Evolutionary conservation across 306 rosid genomes (phyloP).

Genomic region (Dalbergia cochinchinensis): DNA sequence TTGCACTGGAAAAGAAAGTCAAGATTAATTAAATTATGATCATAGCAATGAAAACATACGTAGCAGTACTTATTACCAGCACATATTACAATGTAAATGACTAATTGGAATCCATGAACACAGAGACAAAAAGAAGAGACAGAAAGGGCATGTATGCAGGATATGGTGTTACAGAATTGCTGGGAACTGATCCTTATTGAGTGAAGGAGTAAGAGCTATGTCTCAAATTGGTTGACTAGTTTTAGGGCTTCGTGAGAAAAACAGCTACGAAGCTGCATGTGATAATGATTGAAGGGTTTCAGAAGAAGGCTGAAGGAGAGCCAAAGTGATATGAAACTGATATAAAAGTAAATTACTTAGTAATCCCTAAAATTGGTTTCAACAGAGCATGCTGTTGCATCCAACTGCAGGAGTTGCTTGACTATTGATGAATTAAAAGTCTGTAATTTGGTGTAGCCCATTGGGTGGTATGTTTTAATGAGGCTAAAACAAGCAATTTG

Average conservation of each 20-base stretch:
- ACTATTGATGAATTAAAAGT: slow-evolving; percentile 1
- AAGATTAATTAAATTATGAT: slow-evolving; percentile 3
- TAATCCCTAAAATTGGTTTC: background rate
- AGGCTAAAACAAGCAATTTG: background rate
- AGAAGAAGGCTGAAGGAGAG: background rate
- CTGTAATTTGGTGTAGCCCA: background rate
- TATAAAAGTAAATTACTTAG: background rate
- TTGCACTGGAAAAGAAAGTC: background rate
- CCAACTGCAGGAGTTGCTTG: background rate
- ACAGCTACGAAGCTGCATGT: background rate
- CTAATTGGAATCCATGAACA: background rate
- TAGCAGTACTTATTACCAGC: slow-evolving; percentile 9
- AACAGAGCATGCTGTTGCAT: too few species aligned
- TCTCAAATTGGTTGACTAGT: background rate
- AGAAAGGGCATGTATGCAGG: background rate
- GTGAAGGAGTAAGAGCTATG: background rate
- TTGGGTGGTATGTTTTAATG: background rate
- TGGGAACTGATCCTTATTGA: background rate
- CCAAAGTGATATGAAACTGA: background rate
- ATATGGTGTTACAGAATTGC: background rate
- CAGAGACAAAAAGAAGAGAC: background rate
- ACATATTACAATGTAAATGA: background rate
- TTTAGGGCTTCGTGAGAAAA: background rate
- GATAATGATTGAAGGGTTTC: background rate
- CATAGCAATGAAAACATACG: background rate